These are phyloP conservation scores for Hypoxylon sp. DNA, from an alignment of 2,329 filamentous ascomycete species.

Conservation along the genomic window DNA sequence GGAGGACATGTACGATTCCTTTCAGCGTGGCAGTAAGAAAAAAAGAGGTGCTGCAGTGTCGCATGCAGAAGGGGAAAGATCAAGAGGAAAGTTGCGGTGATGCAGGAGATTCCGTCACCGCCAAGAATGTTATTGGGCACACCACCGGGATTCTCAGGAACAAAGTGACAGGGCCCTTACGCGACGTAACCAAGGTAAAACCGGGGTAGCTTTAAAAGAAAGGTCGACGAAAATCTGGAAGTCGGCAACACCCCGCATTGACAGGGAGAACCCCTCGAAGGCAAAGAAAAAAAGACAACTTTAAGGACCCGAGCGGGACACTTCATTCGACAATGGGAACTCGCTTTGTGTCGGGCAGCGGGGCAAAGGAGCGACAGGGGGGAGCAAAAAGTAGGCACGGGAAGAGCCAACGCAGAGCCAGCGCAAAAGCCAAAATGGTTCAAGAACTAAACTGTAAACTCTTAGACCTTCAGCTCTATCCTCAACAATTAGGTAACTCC, in stretches of 20 bases:
- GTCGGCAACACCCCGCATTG: conserved; percentile 44
- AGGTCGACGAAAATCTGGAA: conserved; percentile 23
- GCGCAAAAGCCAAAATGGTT: not conserved
- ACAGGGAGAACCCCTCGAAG: conserved; percentile 25
- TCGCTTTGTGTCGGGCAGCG: conserved; percentile 38
- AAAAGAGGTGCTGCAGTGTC: conserved; percentile 36
- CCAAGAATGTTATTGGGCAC: conserved; percentile 38
- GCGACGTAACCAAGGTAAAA: conserved; percentile 21
- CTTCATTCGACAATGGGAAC: conserved; percentile 21
- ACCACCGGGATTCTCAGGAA: conserved; percentile 48
- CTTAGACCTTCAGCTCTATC: conserved; percentile 4
- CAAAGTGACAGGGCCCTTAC: conserved; percentile 35
- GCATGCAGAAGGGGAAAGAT: conserved; percentile 38
- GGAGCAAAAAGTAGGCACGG: not conserved
- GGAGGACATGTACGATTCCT: not conserved
- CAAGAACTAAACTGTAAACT: conserved; percentile 2
- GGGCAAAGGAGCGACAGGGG: conserved; percentile 18
- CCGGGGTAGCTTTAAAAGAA: conserved; percentile 36
- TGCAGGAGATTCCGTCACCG: conserved; percentile 53
- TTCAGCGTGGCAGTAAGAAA: conserved; percentile 4
- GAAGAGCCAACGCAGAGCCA: not conserved
- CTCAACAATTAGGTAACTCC: not conserved
- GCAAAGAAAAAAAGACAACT: not conserved
- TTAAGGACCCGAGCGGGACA: conserved; percentile 10
- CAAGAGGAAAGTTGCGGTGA: conserved; percentile 43